Conservation (phyloP, 352 stramenopile genomes). For the Phytophthora europaea region DNA sequence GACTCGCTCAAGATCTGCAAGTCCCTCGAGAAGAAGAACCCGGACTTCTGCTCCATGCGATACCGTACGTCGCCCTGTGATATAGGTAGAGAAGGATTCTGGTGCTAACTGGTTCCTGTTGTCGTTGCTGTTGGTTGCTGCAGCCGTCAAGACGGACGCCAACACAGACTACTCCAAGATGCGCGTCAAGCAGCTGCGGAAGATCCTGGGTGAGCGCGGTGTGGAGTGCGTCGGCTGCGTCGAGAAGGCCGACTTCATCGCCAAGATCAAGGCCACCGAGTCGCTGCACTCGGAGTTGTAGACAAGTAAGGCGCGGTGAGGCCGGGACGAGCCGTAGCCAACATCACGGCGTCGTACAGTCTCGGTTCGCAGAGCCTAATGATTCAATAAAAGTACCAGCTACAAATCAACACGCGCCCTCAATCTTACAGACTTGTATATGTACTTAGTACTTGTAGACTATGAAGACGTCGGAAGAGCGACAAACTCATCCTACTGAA, state of each 20-base stretch:
- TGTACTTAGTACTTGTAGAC: no score
- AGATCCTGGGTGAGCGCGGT: constrained; percentile 94
- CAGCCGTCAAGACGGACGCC: constrained; percentile 94
- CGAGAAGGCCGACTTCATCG: constrained; percentile 96
- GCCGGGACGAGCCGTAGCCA: neutral
- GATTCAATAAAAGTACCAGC: constrained; percentile 41
- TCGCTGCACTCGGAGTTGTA: constrained; percentile 85
- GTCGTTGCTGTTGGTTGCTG: constrained; percentile 7
- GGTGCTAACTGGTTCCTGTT: constrained; percentile 2
- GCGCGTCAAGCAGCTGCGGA: constrained; percentile 96
- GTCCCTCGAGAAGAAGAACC: constrained; percentile 94
- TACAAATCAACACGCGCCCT: neutral
- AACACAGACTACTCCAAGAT: constrained; percentile 96
- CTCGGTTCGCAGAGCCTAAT: constrained; percentile 19
- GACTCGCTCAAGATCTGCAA: constrained; percentile 95
- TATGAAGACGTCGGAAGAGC: neutral
- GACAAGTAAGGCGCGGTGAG: constrained; percentile 26
- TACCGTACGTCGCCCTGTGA: constrained; percentile 82
- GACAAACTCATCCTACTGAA: no score
- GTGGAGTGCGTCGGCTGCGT: constrained; percentile 94
- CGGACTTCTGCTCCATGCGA: constrained; percentile 95
- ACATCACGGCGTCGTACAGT: constrained; percentile 1
- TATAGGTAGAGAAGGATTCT: neutral
- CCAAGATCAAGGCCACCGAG: constrained; percentile 94
- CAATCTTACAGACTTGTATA: neutral